A percentile compares a stretch with the other conserved stretches of the same genome.
Conservation (phyloP, 1,284 basidiomycete genomes). For the Jaminaea rosea region DNA sequence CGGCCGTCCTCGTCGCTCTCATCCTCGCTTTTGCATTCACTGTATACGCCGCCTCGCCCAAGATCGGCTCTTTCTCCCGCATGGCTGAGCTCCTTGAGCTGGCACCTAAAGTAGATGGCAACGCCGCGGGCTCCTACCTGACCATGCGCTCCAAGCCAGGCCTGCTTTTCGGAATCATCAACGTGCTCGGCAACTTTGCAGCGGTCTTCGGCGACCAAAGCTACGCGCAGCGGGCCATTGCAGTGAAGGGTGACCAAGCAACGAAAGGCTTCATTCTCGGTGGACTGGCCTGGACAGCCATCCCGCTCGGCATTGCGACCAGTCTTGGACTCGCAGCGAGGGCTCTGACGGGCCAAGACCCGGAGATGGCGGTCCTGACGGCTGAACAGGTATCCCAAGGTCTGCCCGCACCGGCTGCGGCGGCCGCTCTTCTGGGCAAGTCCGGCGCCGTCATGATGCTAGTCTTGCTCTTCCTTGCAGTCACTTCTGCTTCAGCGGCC, state of each 20-base stretch:
- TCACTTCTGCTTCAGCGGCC: constrained; percentile 76
- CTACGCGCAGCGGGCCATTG: constrained; percentile 70
- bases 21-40: constrained; percentile 55
- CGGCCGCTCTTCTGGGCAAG: constrained; percentile 66
- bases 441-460: constrained; percentile 65
- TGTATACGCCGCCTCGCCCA: constrained; percentile 59
- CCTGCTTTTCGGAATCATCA: constrained; percentile 79
- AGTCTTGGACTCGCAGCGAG: constrained; percentile 56
- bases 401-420: constrained; percentile 47
- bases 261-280: constrained; percentile 81
- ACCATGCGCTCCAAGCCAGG: constrained; percentile 74
- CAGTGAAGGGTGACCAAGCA: constrained; percentile 67
- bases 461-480: constrained; percentile 57
- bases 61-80: constrained; percentile 26
- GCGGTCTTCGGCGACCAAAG: constrained; percentile 61
- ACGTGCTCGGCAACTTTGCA: constrained; percentile 51
- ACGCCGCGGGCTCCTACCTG: constrained; percentile 59
- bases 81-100: constrained; percentile 52
- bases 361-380: constrained; percentile 25
- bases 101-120: constrained; percentile 53
- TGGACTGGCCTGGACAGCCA: constrained; percentile 65
- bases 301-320: constrained; percentile 57
- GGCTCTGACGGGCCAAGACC: constrained; percentile 47
- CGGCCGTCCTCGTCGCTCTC: constrained; percentile 32
- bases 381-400: constrained; percentile 30